phyloP scores from a whole-genome alignment of 2,329 filamentous ascomycete genomes.

The Chaetomiaceae sp. region DNA sequence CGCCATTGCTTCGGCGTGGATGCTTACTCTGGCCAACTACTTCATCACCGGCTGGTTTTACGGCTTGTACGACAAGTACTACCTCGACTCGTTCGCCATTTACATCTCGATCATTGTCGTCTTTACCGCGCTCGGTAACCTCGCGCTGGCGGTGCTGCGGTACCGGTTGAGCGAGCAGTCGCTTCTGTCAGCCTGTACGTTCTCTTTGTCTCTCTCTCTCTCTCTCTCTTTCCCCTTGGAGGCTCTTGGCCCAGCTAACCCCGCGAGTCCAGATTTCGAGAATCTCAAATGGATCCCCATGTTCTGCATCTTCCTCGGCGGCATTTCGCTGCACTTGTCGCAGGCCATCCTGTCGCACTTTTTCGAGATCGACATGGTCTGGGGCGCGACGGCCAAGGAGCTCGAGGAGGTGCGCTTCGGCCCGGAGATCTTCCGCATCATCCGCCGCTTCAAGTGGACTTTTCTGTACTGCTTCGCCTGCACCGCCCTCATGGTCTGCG shows the following conservation, averaged over 20 bases:
- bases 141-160: slow-evolving; percentile 67
- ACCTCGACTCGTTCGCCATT: slow-evolving; percentile 72
- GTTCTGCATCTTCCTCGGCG: slow-evolving; percentile 77
- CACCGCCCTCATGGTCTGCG: slow-evolving; percentile 45
- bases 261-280: slow-evolving; percentile 43
- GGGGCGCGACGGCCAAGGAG: slow-evolving; percentile 83
- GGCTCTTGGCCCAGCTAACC: background rate
- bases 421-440: slow-evolving; percentile 50
- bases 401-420: slow-evolving; percentile 59
- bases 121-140: slow-evolving; percentile 70
- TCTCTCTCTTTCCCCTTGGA: background rate
- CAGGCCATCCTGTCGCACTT: slow-evolving; percentile 77
- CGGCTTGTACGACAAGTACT: slow-evolving; percentile 74
- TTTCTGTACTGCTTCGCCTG: slow-evolving; percentile 46
- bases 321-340: slow-evolving; percentile 73
- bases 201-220: slow-evolving; percentile 25
- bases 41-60: slow-evolving; percentile 74
- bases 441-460: slow-evolving; percentile 53
- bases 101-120: slow-evolving; percentile 78
- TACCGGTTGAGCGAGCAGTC: slow-evolving; percentile 63
- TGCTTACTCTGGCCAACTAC: slow-evolving; percentile 69
- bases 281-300: slow-evolving; percentile 71
- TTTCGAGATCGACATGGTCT: slow-evolving; percentile 80
- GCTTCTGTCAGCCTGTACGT: slow-evolving; percentile 47
- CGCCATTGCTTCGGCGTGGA: slow-evolving; percentile 70